These are phyloP conservation scores for Botryotinia narcissicola DNA, from an alignment of 2,329 filamentous ascomycete genomes.

Conservation along the genomic window DNA sequence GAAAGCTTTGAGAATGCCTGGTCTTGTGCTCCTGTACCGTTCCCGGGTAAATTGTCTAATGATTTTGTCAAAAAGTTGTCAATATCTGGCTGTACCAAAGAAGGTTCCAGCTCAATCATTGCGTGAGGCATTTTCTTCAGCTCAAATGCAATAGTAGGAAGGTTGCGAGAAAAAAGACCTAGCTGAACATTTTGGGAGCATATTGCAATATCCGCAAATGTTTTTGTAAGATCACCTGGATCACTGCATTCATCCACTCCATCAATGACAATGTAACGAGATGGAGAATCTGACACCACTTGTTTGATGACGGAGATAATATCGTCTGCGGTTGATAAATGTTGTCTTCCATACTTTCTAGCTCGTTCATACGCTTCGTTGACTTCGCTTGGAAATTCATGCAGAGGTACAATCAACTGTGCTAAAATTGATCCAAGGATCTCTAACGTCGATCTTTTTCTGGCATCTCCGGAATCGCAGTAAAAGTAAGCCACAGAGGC, in stretches of 20 bases:
- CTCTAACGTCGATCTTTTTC: slow-evolving; percentile 2
- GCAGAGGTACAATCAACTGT: slow-evolving; percentile 5
- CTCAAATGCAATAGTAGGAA: not conserved
- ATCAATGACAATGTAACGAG: slow-evolving; percentile 11
- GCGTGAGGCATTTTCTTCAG: not conserved
- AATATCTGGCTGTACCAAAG: slow-evolving; percentile 14
- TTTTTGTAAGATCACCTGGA: not conserved
- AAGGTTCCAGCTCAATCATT: not conserved
- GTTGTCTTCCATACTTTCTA: slow-evolving; percentile 17
- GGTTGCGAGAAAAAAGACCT: slow-evolving; percentile 11
- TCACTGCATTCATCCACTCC: slow-evolving; percentile 17
- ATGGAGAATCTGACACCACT: not conserved
- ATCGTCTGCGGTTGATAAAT: slow-evolving; percentile 13
- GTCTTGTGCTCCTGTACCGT: slow-evolving; percentile 1
- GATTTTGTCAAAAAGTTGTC: slow-evolving; percentile 12
- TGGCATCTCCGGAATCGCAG: slow-evolving; percentile 4
- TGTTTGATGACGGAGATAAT: not conserved
- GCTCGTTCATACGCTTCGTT: slow-evolving; percentile 6
- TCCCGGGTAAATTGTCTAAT: not conserved
- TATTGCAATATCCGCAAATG: not conserved
- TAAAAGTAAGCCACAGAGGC: slow-evolving; percentile 10
- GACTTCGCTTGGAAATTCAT: not conserved
- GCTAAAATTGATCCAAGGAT: slow-evolving; percentile 17
- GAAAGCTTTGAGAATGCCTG: slow-evolving; percentile 15
- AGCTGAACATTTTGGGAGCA: not conserved